phyloP scores from a whole-genome alignment of 2,329 filamentous ascomycete species.

The Aureobasidium sp. region DNA sequence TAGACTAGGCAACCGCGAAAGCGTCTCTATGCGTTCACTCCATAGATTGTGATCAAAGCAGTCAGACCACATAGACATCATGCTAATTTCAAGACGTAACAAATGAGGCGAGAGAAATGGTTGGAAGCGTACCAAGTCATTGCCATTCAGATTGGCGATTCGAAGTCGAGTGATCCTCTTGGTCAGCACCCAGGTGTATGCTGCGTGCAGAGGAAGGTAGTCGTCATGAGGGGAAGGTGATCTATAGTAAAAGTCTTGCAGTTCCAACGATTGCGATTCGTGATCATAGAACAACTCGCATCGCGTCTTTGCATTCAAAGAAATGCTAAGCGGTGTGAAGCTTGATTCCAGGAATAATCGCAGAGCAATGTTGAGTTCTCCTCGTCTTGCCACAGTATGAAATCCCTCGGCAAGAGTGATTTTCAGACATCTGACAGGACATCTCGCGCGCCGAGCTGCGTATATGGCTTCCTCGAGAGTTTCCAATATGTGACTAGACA shows the following conservation, averaged over 20 bases:
- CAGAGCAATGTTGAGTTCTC: not conserved
- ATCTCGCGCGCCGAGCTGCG: not conserved
- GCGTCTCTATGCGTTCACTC: not conserved
- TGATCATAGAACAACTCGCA: not conserved
- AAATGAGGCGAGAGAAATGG: not conserved
- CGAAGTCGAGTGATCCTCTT: not conserved
- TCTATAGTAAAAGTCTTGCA: not conserved
- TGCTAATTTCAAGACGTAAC: not conserved
- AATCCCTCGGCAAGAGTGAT: not conserved
- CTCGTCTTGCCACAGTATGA: too few species aligned
- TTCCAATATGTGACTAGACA: not conserved
- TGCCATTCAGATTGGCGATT: not conserved
- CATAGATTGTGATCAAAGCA: not conserved
- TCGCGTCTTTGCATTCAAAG: not conserved
- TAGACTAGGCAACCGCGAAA: not conserved
- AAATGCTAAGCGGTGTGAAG: not conserved
- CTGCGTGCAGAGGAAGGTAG: not conserved
- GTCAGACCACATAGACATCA: too few species aligned
- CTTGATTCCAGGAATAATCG: not conserved
- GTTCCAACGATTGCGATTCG: not conserved
- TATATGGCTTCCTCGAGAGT: not conserved
- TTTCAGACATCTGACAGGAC: not conserved
- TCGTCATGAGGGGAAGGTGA: not conserved
- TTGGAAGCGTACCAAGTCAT: not conserved
- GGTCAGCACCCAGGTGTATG: not conserved